These are phyloP conservation scores for Cercospora zeae-maydis DNA, from an alignment of 2,329 filamentous ascomycete genomes.

Conservation along the genomic window DNA sequence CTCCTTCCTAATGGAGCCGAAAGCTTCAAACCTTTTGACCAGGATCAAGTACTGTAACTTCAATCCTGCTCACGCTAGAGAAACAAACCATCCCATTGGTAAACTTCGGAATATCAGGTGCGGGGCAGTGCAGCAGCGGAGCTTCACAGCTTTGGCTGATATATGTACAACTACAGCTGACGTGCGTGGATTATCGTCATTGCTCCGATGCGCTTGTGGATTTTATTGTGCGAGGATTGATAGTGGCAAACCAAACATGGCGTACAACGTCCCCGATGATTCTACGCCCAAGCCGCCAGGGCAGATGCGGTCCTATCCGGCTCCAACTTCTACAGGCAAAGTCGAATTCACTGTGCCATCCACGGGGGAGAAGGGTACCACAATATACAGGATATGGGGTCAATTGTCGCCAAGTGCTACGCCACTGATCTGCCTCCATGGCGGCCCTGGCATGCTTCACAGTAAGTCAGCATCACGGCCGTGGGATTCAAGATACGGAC, in stretches of 20 bases:
- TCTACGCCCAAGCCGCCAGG: conserved; percentile 21
- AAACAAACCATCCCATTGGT: background rate
- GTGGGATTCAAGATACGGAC: fast-evolving
- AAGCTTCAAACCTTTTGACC: background rate
- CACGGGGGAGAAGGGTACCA: conserved; percentile 38
- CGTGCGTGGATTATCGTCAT: background rate
- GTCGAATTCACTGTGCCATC: conserved; percentile 35
- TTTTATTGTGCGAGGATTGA: background rate
- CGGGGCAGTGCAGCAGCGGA: background rate
- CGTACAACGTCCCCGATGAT: conserved; percentile 12
- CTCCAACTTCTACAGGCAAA: conserved; percentile 29
- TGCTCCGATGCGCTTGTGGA: background rate
- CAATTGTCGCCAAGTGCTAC: conserved; percentile 30
- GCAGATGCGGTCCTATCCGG: conserved; percentile 26
- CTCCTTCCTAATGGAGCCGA: conserved; percentile 1
- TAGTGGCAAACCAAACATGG: conserved; percentile 5
- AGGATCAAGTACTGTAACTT: background rate
- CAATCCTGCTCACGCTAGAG: background rate
- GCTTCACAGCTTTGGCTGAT: background rate
- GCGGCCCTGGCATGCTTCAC: conserved; percentile 46
- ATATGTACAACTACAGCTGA: background rate
- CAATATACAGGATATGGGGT: conserved; percentile 43
- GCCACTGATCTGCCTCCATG: conserved; percentile 43
- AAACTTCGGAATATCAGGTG: background rate
- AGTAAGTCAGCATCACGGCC: background rate